Conservation (phyloP, 257 asterid species). For the Gardenia jasminoides region DNA sequence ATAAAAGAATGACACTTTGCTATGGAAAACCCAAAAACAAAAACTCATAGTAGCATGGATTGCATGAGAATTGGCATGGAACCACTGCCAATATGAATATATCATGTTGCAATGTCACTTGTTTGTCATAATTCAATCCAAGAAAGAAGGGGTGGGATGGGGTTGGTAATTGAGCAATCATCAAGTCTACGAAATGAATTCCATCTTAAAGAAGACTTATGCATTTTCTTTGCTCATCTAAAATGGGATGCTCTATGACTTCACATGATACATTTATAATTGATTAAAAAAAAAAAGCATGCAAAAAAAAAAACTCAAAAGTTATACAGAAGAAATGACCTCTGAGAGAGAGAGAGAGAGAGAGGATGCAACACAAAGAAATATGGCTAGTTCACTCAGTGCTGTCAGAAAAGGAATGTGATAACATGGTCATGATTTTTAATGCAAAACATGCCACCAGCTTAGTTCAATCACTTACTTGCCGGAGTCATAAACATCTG, state of each 20-base stretch:
- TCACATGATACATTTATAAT: neutral
- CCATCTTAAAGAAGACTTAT: neutral
- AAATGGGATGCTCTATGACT: neutral
- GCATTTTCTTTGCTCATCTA: neutral
- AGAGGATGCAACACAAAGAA: neutral
- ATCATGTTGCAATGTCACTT: neutral
- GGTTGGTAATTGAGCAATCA: neutral
- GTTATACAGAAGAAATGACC: neutral
- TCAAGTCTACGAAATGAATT: neutral
- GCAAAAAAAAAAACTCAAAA: neutral
- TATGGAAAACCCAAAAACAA: neutral
- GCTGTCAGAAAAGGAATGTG: neutral
- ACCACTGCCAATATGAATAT: too few relatives aligned
- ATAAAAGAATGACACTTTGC: neutral
- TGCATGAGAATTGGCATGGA: neutral
- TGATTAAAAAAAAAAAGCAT: neutral
- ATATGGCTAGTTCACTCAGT: neutral
- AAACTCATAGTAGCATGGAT: neutral
- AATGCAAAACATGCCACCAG: constrained; percentile 7
- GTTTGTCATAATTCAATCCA: neutral
- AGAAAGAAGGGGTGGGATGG: neutral
- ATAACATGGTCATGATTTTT: neutral
- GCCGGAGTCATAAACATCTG: constrained; percentile 98
- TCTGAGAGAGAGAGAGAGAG: neutral
- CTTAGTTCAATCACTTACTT: constrained; percentile 54